Percentiles rank a stretch among this genome's conserved stretches.
phyloP scores from a whole-genome alignment of 2,329 filamentous ascomycete genomes.

The Mycosphaerella sp. region DNA sequence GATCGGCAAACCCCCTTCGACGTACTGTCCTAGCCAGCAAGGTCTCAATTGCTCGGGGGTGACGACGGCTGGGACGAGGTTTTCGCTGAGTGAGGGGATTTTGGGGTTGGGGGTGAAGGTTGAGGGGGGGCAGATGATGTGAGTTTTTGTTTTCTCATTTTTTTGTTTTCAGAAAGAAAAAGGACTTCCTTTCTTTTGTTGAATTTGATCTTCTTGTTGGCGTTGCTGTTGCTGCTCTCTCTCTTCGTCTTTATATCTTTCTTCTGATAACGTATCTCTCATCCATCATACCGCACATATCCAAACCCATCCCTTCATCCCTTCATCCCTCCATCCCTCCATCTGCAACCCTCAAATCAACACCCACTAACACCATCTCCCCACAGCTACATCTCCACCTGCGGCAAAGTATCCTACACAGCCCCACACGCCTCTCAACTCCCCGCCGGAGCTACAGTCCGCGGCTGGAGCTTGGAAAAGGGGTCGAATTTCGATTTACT shows the following conservation, averaged over 20 bases:
- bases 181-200: too few species aligned
- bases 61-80: constrained; percentile 17
- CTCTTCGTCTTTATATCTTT: too few species aligned
- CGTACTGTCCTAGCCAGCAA: constrained; percentile 28
- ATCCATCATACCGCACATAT: too few species aligned
- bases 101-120: constrained; percentile 26
- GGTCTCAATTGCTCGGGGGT: constrained; percentile 8
- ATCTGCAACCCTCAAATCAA: too few species aligned
- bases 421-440: constrained; percentile 25
- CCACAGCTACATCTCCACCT: constrained; percentile 29
- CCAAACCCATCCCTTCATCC: too few species aligned
- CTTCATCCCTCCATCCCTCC: too few species aligned
- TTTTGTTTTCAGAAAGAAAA: too few species aligned
- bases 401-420: constrained; percentile 30
- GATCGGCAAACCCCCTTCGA: constrained; percentile 28
- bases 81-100: constrained; percentile 7
- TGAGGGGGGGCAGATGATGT: constrained; percentile 31
- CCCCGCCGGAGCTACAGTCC: constrained; percentile 25
- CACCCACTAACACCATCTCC: neutral
- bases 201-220: too few species aligned
- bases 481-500: constrained; percentile 18
- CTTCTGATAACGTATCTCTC: too few species aligned
- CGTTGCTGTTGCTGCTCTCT: too few species aligned
- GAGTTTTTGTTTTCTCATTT: constrained; percentile 12
- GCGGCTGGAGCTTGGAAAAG: constrained; percentile 24